Evolutionary conservation across 495 filamentous ascomycete genomes (phyloP), one percentile per base, ranked within the genome.

Genomic region (Penicilliopsis zonata): DNA sequence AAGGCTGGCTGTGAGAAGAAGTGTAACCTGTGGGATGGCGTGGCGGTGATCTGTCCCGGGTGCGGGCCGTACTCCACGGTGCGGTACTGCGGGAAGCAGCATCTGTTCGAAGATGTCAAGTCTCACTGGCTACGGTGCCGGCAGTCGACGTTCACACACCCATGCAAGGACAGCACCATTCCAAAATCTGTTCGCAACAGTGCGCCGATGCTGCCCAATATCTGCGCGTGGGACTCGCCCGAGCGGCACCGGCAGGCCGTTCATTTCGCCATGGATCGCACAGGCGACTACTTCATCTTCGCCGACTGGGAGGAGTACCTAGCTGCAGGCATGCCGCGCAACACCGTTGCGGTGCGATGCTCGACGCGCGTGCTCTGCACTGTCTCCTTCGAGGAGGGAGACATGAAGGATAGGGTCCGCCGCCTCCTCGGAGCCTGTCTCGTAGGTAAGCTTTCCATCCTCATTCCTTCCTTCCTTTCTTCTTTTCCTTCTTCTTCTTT

Each of bases 11-110:
- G 65, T 36, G 16, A 42, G 1, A 59, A 55, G 33, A 66, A 65
- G 55, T 78, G 76, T 51, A 66, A 70, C 31, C 59, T 65, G 16
- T 54, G 53, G 46, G 62, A 71, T 30, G 35, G 38, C 3, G 22
- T 34, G 13, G 41, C 47, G 6, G 40, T 52, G 9, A 53, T 64
- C 43, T 69, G 65, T 38, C 53, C 54, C 4, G 31, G 43, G 4
- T 69, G 65, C 38, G 65, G 65, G 5, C 64, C 65, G 1, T 63
- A 40, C 36, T 58, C 57, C 5, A 14, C 31, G 18, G 30, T 53
- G 9, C 51, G 57, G 10, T 69, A 66, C 42, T 69, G 65, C 41
- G 38, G 37, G 12, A 44, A 47, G 21, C 30, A 50, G n/a, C 60
- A 67, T 33, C 38, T 63, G 4, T 28, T 57, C 16, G 33, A 38